phyloP scores from a whole-genome alignment of 31 red algal genomes.

The Odonthalia washingtoniensis region DNA sequence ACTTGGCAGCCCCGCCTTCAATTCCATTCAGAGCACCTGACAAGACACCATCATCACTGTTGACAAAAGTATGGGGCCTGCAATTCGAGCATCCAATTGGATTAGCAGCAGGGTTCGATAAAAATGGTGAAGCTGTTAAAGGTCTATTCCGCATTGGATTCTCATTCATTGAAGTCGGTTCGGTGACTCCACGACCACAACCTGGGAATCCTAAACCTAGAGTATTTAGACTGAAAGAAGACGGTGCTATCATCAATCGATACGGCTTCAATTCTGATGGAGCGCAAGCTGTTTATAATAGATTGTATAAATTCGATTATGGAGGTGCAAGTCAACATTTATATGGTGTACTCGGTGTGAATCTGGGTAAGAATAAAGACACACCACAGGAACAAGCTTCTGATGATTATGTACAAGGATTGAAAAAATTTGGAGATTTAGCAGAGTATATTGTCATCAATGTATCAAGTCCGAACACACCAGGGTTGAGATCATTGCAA shows the following conservation, averaged over 20 bases:
- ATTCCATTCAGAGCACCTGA: slow-evolving; percentile 29
- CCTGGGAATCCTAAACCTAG: slow-evolving; percentile 83
- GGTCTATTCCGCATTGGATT: slow-evolving; percentile 81
- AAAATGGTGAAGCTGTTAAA: slow-evolving; percentile 83
- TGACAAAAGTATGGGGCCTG: slow-evolving; percentile 65
- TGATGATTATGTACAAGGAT: slow-evolving; percentile 72
- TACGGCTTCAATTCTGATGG: slow-evolving; percentile 93
- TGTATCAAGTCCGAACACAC: slow-evolving; percentile 97
- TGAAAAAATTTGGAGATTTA: slow-evolving; percentile 62
- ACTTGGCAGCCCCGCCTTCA: slow-evolving; percentile 29
- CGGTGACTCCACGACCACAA: slow-evolving; percentile 90
- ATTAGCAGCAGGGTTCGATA: slow-evolving; percentile 97
- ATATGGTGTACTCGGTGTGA: slow-evolving; percentile 84
- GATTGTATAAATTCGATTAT: slow-evolving; percentile 56
- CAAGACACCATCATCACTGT: slow-evolving; percentile 44
- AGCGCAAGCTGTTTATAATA: slow-evolving; percentile 37
- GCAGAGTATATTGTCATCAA: slow-evolving; percentile 98
- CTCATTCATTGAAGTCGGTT: slow-evolving; percentile 95
- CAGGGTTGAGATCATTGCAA: slow-evolving; percentile 70
- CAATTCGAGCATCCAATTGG: slow-evolving; percentile 84
- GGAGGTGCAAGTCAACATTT: slow-evolving; percentile 48
- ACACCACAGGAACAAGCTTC: slow-evolving; percentile 72
- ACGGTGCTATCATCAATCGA: slow-evolving; percentile 92
- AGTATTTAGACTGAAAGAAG: slow-evolving; percentile 83
- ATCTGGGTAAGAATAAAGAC: slow-evolving; percentile 92